Conservation (phyloP, 192 early-diverging fungal species). For the Ambispora gerdemannii region DNA sequence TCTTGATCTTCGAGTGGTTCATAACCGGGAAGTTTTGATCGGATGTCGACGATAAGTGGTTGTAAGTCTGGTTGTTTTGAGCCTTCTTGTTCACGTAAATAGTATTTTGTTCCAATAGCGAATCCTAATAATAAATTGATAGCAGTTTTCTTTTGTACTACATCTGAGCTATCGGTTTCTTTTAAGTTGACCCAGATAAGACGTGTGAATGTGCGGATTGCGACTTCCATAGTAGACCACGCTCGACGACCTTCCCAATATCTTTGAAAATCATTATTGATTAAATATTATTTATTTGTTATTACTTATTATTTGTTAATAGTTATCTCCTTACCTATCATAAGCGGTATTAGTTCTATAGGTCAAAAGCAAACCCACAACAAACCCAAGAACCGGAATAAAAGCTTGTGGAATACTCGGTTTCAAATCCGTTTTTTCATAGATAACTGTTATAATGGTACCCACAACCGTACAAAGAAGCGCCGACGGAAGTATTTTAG, state of each 20-base stretch:
- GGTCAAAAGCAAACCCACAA: constrained; percentile 26
- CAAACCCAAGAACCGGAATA: constrained; percentile 23
- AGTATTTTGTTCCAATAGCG: constrained; percentile 77
- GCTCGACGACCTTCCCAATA: constrained; percentile 86
- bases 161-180: constrained; percentile 50
- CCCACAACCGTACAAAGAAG: background rate
- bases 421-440: background rate
- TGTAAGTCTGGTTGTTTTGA: constrained; percentile 68
- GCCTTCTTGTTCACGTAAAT: constrained; percentile 73
- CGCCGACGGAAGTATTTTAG: background rate
- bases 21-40: constrained; percentile 25
- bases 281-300: background rate
- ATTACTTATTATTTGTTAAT: no score
- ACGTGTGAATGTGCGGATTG: constrained; percentile 75
- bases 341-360: constrained; percentile 30
- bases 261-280: constrained; percentile 45
- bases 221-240: constrained; percentile 70
- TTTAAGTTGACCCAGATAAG: constrained; percentile 67
- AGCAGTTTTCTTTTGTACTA: constrained; percentile 62
- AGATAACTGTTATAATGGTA: background rate
- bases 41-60: constrained; percentile 57
- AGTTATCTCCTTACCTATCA: constrained; percentile 31
- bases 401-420: constrained; percentile 6
- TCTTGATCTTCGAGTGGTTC: background rate
- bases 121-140: constrained; percentile 81